phyloP scores from a whole-genome alignment of 2,329 filamentous ascomycete species.

The Graphilbum sp. region DNA sequence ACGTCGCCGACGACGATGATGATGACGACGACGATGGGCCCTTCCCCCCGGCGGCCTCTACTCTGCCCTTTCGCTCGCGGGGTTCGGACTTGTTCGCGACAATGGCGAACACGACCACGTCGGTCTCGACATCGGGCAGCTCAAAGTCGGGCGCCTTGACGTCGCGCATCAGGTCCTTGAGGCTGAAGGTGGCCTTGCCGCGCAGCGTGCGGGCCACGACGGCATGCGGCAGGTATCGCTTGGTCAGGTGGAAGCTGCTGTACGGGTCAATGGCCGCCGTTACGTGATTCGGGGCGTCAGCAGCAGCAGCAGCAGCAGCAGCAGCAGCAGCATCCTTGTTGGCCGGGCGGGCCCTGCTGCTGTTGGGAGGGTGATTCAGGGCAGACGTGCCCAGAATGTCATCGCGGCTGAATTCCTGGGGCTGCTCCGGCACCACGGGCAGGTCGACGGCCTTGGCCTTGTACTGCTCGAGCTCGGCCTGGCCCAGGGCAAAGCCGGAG shows the following conservation, averaged over 20 bases:
- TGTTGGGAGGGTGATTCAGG: too few species aligned
- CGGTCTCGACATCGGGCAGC: conserved; percentile 66
- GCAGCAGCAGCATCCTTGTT: too few species aligned
- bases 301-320: neutral
- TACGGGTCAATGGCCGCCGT: conserved; percentile 54
- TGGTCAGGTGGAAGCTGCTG: conserved; percentile 69
- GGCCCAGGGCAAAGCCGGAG: conserved; percentile 38
- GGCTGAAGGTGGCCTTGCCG: conserved; percentile 57
- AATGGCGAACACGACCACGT: conserved; percentile 79
- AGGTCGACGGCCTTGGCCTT: conserved; percentile 40
- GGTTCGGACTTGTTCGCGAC: conserved; percentile 81
- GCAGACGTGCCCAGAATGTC: conserved; percentile 40
- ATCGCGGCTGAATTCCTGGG: conserved; percentile 43
- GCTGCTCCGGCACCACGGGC: conserved; percentile 27
- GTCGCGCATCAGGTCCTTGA: conserved; percentile 65
- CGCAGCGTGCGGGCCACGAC: conserved; percentile 63
- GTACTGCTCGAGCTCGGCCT: conserved; percentile 41
- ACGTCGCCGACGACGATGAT: conserved; percentile 21
- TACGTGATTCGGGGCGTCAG: neutral
- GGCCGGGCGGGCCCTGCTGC: too few species aligned
- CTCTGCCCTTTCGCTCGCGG: neutral
- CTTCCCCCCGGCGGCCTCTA: too few species aligned
- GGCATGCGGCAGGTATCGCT: conserved; percentile 66
- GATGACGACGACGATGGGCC: too few species aligned
- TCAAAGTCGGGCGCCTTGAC: conserved; percentile 74